Percentiles rank a stretch among this genome's conserved stretches.
Evolutionary conservation across 352 stramenopile genomes (phyloP).

Genomic region (Phytopythium boreale): DNA sequence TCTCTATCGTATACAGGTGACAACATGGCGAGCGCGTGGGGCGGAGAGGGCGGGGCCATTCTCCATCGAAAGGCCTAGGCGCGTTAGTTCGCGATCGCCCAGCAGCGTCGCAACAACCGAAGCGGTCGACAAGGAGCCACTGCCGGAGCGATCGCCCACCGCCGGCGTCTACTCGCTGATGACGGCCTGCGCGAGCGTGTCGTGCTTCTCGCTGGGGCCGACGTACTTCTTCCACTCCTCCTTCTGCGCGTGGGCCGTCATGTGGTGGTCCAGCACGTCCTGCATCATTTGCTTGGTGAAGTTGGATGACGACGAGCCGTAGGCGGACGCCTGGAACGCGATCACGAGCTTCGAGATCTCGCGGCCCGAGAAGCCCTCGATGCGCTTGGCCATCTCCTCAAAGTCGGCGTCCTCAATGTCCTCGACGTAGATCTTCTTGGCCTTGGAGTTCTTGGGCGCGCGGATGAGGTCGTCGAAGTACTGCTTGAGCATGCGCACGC

Average conservation of each 20-base stretch:
- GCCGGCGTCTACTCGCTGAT: conserved; percentile 36
- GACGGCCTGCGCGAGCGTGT: conserved; percentile 42
- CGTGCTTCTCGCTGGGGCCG: conserved; percentile 46
- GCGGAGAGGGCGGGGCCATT: neutral
- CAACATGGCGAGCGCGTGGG: neutral
- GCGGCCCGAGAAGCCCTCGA: conserved; percentile 97
- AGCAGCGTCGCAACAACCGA: neutral
- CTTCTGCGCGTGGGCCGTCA: conserved; percentile 92
- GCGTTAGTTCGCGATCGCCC: neutral
- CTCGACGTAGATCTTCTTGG: conserved; percentile 91
- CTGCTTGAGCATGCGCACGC: conserved; percentile 96
- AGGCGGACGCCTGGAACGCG: conserved; percentile 97
- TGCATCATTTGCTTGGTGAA: conserved; percentile 94
- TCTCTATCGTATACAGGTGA: conserved; percentile 51
- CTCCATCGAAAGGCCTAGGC: neutral
- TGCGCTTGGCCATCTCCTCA: conserved; percentile 89
- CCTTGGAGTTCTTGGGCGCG: conserved; percentile 80
- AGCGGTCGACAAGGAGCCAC: neutral
- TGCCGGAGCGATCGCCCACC: neutral
- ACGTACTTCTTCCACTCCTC: conserved; percentile 90
- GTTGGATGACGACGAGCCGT: conserved; percentile 92
- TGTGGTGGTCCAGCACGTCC: conserved; percentile 93
- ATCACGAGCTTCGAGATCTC: conserved; percentile 99
- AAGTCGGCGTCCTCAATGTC: conserved; percentile 93
- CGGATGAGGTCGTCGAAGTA: conserved; percentile 98